A percentile compares a stretch with the other conserved stretches of the same genome.
These are phyloP conservation scores for Austroboletus eburneus DNA, from an alignment of 768 basidiomycete species.

Conservation along the genomic window DNA sequence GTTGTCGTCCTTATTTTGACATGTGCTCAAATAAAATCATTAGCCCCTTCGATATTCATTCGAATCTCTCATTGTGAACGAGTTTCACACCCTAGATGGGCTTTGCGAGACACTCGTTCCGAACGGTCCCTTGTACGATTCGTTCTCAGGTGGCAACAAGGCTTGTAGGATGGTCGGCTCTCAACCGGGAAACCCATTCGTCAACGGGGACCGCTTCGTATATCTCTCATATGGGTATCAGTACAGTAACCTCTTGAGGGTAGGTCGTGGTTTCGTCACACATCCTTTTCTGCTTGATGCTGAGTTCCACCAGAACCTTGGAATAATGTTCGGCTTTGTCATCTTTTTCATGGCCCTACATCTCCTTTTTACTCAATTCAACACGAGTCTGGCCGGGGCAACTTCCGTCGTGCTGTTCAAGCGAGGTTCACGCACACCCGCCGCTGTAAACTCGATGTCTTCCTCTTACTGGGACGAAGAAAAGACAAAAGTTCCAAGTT, in stretches of 20 bases:
- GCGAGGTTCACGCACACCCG: constrained; percentile 41
- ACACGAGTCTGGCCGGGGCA: constrained; percentile 34
- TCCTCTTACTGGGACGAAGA: constrained; percentile 28
- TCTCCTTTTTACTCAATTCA: constrained; percentile 57
- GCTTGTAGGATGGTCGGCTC: constrained; percentile 73
- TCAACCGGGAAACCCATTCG: constrained; percentile 51
- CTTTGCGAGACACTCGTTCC: constrained; percentile 57
- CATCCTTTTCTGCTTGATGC: not conserved
- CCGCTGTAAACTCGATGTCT: no score
- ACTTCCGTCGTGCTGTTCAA: constrained; percentile 60
- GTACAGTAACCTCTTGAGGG: constrained; percentile 47
- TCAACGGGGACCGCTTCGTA: constrained; percentile 59
- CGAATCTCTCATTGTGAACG: constrained; percentile 72
- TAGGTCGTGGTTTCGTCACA: constrained; percentile 14
- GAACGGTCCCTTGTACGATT: constrained; percentile 58
- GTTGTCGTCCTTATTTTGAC: constrained; percentile 29
- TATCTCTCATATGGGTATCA: constrained; percentile 39
- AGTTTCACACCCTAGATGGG: constrained; percentile 70
- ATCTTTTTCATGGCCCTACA: constrained; percentile 52
- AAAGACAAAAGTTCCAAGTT: constrained; percentile 18
- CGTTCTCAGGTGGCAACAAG: constrained; percentile 56
- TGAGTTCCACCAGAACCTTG: constrained; percentile 47
- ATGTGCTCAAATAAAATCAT: not conserved
- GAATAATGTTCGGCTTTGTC: constrained; percentile 65
- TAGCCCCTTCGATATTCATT: constrained; percentile 61